Evolutionary conservation across 106 monocot species (phyloP).

Genomic region (Apostasia ramifera): DNA sequence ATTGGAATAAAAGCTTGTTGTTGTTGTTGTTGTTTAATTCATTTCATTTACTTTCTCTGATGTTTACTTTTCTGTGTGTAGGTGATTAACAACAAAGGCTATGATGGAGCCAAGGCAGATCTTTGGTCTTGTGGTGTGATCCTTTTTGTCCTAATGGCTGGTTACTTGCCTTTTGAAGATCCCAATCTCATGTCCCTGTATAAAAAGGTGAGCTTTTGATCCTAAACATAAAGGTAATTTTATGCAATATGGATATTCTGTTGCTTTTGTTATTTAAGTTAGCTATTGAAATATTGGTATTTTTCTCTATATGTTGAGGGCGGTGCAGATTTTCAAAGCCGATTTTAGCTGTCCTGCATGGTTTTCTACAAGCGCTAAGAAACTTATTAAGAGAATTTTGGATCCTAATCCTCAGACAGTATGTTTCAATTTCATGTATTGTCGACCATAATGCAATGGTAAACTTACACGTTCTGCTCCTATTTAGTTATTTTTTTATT

Average conservation of each 20-base stretch:
- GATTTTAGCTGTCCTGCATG: slow-evolving; percentile 86
- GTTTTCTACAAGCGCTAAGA: slow-evolving; percentile 93
- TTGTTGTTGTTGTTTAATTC: background rate
- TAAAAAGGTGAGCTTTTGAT: slow-evolving; percentile 48
- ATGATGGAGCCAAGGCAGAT: slow-evolving; percentile 94
- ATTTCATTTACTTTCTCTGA: background rate
- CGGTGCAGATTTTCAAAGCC: slow-evolving; percentile 75
- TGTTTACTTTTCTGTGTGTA: slow-evolving; percentile 1
- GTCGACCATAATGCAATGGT: background rate
- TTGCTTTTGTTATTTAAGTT: background rate
- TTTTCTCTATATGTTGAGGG: slow-evolving; percentile 5
- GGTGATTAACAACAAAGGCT: slow-evolving; percentile 88
- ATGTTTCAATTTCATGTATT: slow-evolving; percentile 1
- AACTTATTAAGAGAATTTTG: slow-evolving; percentile 84
- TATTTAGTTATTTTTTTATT: background rate
- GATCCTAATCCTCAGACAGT: slow-evolving; percentile 87
- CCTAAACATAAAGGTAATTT: background rate
- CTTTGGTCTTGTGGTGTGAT: slow-evolving; percentile 96
- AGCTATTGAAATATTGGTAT: background rate
- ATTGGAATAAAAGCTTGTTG: background rate
- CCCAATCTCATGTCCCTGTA: slow-evolving; percentile 61
- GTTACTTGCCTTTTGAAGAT: slow-evolving; percentile 90
- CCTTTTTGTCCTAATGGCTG: slow-evolving; percentile 88
- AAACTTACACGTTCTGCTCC: background rate
- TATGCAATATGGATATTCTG: background rate